Percentiles rank a stretch among this genome's conserved stretches.
These are phyloP conservation scores for Alternaria angustiovoidea DNA, from an alignment of 2,329 filamentous ascomycete genomes.

Conservation along the genomic window DNA sequence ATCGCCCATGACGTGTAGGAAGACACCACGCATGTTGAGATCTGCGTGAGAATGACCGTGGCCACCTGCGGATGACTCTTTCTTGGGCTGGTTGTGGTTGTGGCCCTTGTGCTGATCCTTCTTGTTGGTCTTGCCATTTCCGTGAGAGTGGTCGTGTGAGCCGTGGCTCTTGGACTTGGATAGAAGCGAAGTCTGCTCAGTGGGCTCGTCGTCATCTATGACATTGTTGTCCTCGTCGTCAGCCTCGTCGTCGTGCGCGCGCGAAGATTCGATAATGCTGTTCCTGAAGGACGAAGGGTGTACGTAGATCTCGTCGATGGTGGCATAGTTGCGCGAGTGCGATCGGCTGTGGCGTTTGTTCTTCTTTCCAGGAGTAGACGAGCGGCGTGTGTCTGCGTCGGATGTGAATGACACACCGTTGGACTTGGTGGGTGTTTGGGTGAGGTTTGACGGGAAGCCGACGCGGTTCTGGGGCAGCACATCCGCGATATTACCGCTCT, in stretches of 20 bases:
- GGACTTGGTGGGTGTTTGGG: constrained; percentile 22
- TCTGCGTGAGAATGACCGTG: constrained; percentile 83
- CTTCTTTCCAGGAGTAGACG: constrained; percentile 42
- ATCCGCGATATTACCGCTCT: constrained; percentile 67
- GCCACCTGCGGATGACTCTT: constrained; percentile 65
- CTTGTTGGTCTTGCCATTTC: constrained; percentile 30
- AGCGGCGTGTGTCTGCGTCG: constrained; percentile 28
- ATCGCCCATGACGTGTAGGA: constrained; percentile 77
- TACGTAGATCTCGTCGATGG: constrained; percentile 76
- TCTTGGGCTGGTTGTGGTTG: constrained; percentile 80
- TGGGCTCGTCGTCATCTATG: constrained; percentile 49
- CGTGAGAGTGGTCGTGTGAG: constrained; percentile 19
- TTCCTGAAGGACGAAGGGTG: constrained; percentile 91
- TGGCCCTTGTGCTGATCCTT: constrained; percentile 69
- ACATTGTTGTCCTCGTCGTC: constrained; percentile 65
- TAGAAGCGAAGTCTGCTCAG: constrained; percentile 48
- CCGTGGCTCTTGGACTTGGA: constrained; percentile 42
- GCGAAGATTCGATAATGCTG: constrained; percentile 87
- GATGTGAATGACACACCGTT: constrained; percentile 26
- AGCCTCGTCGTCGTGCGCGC: constrained; percentile 63
- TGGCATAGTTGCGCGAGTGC: constrained; percentile 62
- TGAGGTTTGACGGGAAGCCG: constrained; percentile 53
- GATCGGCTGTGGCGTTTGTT: constrained; percentile 68
- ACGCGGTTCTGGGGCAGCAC: constrained; percentile 70
- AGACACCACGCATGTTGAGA: constrained; percentile 89